Base-by-base conservation (phyloP, 257 asterid species). In the Nyctanthes arbortristis region DNA sequence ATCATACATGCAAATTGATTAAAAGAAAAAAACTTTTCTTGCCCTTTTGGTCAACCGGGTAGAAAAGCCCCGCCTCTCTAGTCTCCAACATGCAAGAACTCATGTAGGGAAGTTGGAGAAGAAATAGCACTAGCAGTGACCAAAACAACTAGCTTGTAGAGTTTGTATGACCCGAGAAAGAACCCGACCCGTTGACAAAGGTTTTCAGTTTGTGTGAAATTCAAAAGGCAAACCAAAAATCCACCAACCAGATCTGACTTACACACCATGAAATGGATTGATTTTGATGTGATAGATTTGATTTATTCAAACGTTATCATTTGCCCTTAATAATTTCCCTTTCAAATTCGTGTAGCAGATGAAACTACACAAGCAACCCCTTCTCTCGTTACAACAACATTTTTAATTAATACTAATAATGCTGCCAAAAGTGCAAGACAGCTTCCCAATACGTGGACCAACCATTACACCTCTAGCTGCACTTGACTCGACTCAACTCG, bases 251-350 rank as follows among this genome's bases (percentile, higher is more conserved):
- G 32, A 70, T 37, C 69, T 62, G 68, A 70, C 71, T 54, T 34
- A 36, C 32, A 62, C 37, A 54, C 61, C 70, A 61, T 70, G 72
- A 59, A 57, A 65, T 60, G 22, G 67, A 75, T 31, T 52, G 71
- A 69, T 52, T 9, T 63, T 28, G 79, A 75, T 29, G 16, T 65
- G 76, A 78, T 70, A 73, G 82, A 78, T 70, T 70, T 70, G 77
- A 74, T 78, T 39, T 18, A 47, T 74, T 74, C 74, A 66, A 65
- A 52, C 10, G 24, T 52, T 52, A 52, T 22, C 31, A 52, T 52
- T 52, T 24, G 59, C 30, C 59, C 22, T 47, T 45, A n/a, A 5
- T 4, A 25, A 45, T 22, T 45, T 7, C 55, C 55, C 55, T 45
- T 14, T 45, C 56, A 1, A 4, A 16, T 16, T 49, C 58, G 29